Percentiles rank a stretch among this genome's conserved stretches.
Evolutionary conservation across 2,329 filamentous ascomycete genomes (phyloP).

Genomic region (Catunica adiposa): DNA sequence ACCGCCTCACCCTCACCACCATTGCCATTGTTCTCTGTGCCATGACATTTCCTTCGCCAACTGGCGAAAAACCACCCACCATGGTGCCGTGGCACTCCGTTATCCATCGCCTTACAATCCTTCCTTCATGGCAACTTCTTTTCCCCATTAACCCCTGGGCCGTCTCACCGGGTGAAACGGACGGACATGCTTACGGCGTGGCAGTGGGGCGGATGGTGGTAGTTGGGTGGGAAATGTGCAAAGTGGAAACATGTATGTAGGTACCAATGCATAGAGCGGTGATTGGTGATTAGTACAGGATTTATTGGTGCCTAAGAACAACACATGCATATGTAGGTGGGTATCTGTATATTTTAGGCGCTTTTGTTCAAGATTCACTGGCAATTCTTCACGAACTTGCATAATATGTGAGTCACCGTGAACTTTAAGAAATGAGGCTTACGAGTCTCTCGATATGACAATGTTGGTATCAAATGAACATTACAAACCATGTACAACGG

Average conservation of each 20-base stretch:
- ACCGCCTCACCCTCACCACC: not conserved
- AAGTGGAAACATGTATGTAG: not conserved
- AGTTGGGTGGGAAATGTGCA: too few species aligned
- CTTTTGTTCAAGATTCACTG: too few species aligned
- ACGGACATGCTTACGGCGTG: too few species aligned
- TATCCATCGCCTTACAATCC: not conserved
- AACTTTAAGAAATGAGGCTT: too few species aligned
- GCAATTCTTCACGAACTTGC: too few species aligned
- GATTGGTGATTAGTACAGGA: not conserved
- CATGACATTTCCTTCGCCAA: not conserved
- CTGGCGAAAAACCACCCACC: slow-evolving; percentile 1
- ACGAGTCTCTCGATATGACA: too few species aligned
- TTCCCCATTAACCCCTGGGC: not conserved
- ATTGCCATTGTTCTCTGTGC: not conserved
- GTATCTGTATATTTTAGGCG: too few species aligned
- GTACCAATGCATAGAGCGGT: not conserved
- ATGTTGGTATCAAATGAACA: too few species aligned
- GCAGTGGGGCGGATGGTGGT: too few species aligned
- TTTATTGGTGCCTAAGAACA: not conserved
- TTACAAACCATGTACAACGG: too few species aligned
- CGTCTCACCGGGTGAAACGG: too few species aligned
- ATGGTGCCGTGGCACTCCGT: not conserved
- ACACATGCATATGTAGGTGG: not conserved
- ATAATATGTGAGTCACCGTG: not conserved
- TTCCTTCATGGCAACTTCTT: not conserved